Percentiles rank a stretch among this genome's conserved stretches.
Conservation (phyloP, 306 rosid species). For the Comarum palustre region DNA sequence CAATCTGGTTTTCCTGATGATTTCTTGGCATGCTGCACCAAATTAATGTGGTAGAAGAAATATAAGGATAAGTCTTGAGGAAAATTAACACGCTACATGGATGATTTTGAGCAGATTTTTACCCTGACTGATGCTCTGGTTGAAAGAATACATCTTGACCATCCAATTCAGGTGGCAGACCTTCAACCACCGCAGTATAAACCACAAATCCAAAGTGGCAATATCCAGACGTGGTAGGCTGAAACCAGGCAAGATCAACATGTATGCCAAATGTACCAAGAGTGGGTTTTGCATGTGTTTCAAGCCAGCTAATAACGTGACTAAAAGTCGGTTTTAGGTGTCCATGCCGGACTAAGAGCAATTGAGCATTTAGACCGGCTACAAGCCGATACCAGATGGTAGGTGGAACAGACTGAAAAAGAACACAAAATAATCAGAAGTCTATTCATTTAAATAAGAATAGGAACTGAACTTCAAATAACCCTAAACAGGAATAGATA, state of each 20-base stretch:
- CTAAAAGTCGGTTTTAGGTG: constrained; percentile 60
- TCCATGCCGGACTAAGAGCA: constrained; percentile 72
- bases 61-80: constrained; percentile 13
- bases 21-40: constrained; percentile 40
- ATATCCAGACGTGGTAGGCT: constrained; percentile 90
- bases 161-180: constrained; percentile 32
- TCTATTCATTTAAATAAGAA: constrained; percentile 15
- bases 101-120: constrained; percentile 29
- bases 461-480: constrained; percentile 15
- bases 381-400: constrained; percentile 95
- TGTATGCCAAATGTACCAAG: constrained; percentile 51
- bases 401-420: constrained; percentile 69
- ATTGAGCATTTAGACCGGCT: constrained; percentile 92
- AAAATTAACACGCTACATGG: constrained; percentile 14
- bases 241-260: constrained; percentile 86
- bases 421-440: constrained; percentile 25
- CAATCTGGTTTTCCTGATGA: constrained; percentile 30
- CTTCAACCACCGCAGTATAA: constrained; percentile 47
- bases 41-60: constrained; percentile 17
- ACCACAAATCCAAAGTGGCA: constrained; percentile 74
- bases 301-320: constrained; percentile 71
- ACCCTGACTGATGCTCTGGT: constrained; percentile 57
- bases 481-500: constrained; percentile 6
- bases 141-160: constrained; percentile 38
- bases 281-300: constrained; percentile 61